Evolutionary conservation across 2,329 filamentous ascomycete species (phyloP).

Genomic region (Cordyceps javanica): DNA sequence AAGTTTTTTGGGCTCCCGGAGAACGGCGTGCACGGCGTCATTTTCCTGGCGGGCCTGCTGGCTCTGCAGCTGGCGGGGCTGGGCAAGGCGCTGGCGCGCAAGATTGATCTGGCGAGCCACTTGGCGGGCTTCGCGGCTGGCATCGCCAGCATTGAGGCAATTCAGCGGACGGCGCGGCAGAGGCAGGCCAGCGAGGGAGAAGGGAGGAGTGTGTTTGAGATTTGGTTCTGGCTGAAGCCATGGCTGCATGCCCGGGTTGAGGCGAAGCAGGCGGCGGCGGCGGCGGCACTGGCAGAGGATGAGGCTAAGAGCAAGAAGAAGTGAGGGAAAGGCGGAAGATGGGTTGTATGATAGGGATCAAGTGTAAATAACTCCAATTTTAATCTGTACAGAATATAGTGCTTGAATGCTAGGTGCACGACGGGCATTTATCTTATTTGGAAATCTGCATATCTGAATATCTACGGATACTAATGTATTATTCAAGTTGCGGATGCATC

Average conservation of each 20-base stretch:
- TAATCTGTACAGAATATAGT: too few species aligned
- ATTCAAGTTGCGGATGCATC: too few species aligned
- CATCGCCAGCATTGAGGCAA: slow-evolving; percentile 31
- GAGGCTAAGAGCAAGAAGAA: not conserved
- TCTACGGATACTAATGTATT: too few species aligned
- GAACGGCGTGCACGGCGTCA: slow-evolving; percentile 50
- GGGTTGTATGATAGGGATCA: not conserved
- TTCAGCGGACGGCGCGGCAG: slow-evolving; percentile 19
- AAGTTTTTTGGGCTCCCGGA: slow-evolving; percentile 51
- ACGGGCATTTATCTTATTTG: too few species aligned
- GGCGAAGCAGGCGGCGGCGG: not conserved
- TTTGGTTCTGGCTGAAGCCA: slow-evolving; percentile 10
- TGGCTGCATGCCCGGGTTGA: not conserved
- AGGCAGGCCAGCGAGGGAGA: slow-evolving; percentile 14
- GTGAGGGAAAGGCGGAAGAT: not conserved
- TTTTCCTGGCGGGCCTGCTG: slow-evolving; percentile 45
- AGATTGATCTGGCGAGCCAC: slow-evolving; percentile 47
- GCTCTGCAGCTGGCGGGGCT: slow-evolving; percentile 44
- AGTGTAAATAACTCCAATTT: not conserved
- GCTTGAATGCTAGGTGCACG: too few species aligned
- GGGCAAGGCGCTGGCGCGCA: slow-evolving; percentile 35
- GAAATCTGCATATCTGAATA: too few species aligned
- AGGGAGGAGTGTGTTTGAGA: slow-evolving; percentile 10
- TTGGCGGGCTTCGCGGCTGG: slow-evolving; percentile 46
- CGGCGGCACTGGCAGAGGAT: not conserved